Percentiles rank a stretch among this genome's conserved stretches.
Conservation (phyloP, 257 asterid species). For the Solanum virginianum region DNA sequence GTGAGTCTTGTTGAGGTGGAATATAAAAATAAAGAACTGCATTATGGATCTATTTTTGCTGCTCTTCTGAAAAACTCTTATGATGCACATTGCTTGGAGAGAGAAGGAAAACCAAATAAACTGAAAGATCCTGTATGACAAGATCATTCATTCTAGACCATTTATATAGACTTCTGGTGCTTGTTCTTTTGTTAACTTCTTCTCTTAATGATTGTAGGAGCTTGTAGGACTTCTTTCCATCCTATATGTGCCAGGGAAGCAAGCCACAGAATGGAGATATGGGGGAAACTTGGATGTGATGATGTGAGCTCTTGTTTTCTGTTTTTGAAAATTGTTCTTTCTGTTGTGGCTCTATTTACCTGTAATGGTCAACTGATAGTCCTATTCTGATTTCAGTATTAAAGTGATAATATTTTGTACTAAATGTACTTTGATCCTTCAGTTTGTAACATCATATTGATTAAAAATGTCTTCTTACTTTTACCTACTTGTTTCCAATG, state of each 20-base stretch:
- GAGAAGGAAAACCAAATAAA: background rate
- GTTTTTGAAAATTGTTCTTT: background rate
- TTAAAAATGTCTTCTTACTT: background rate
- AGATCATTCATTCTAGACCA: background rate
- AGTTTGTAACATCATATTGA: background rate
- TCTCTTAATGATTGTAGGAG: slow-evolving; percentile 49
- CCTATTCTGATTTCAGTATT: background rate
- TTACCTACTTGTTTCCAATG: background rate
- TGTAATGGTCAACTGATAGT: background rate
- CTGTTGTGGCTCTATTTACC: background rate
- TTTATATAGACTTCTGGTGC: background rate
- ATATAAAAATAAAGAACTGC: background rate
- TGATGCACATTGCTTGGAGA: background rate
- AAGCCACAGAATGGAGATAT: slow-evolving; percentile 85
- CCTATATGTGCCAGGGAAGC: slow-evolving; percentile 99
- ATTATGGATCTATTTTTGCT: background rate
- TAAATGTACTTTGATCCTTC: background rate
- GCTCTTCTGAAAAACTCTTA: background rate
- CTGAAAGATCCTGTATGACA: background rate
- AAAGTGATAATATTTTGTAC: background rate
- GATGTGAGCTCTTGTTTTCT: slow-evolving; percentile 44
- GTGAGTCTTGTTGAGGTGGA: background rate
- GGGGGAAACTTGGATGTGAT: slow-evolving; percentile 93
- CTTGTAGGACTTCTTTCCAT: slow-evolving; percentile 97
- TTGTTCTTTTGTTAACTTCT: slow-evolving; percentile 13